Conservation (phyloP, 2,329 filamentous ascomycete species). For the Pseudogymnoascus sp. region DNA sequence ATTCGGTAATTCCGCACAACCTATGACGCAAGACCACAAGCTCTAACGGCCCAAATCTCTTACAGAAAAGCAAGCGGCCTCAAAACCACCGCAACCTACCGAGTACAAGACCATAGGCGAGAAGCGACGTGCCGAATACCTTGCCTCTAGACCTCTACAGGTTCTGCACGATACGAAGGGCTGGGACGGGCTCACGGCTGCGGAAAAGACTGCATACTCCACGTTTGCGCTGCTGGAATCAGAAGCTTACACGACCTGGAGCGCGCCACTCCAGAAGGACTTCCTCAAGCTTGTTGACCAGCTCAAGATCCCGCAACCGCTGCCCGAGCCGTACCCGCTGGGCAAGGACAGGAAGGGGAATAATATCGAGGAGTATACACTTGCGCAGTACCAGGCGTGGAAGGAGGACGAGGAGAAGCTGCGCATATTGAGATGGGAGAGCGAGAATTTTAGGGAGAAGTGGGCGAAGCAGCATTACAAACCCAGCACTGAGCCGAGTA, state of each 20-base stretch:
- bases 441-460: slow-evolving; percentile 13
- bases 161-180: slow-evolving; percentile 18
- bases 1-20: background rate
- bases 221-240: slow-evolving; percentile 20
- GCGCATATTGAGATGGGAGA: slow-evolving; percentile 17
- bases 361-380: slow-evolving; percentile 19
- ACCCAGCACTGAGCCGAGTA: background rate
- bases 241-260: slow-evolving; percentile 20
- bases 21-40: background rate
- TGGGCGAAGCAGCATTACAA: slow-evolving; percentile 8
- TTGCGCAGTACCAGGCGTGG: slow-evolving; percentile 18
- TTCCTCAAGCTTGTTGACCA: slow-evolving; percentile 21
- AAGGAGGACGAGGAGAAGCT: slow-evolving; percentile 17
- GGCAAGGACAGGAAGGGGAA: slow-evolving; percentile 20
- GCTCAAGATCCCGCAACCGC: slow-evolving; percentile 21
- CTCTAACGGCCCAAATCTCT: background rate
- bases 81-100: background rate
- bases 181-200: slow-evolving; percentile 15
- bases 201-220: slow-evolving; percentile 21
- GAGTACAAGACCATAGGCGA: slow-evolving; percentile 19
- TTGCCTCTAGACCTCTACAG: slow-evolving; percentile 20
- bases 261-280: slow-evolving; percentile 20
- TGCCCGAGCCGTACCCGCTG: slow-evolving; percentile 18
- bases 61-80: slow-evolving; percentile 13
- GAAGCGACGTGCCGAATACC: slow-evolving; percentile 21